These are phyloP conservation scores for Sporothrix schenckii DNA, from an alignment of 2,329 filamentous ascomycete species.

Conservation along the genomic window DNA sequence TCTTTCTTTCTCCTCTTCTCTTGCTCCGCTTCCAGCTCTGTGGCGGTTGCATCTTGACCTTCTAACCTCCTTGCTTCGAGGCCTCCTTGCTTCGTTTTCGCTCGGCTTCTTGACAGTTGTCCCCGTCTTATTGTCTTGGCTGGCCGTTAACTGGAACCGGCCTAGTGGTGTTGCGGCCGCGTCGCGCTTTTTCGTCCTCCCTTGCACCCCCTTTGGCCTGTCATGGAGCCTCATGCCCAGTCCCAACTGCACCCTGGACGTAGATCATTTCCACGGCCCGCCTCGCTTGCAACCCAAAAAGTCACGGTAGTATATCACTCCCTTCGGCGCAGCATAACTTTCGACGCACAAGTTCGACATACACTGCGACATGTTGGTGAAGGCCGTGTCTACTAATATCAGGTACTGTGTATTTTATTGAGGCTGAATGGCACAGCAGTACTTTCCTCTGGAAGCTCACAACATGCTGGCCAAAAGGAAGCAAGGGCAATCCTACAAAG, in stretches of 20 bases:
- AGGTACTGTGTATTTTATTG: no score
- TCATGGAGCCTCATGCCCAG: slow-evolving; percentile 22
- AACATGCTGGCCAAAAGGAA: no score
- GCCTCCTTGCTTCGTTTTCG: slow-evolving; percentile 18
- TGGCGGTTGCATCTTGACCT: neutral
- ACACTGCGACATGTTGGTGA: neutral
- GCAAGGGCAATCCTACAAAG: no score
- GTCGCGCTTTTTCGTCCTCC: neutral
- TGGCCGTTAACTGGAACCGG: slow-evolving; percentile 8
- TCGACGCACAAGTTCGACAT: no score
- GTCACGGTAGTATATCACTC: no score
- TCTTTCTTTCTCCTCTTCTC: no score
- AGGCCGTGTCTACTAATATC: neutral
- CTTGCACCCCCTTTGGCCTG: neutral
- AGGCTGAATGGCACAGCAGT: no score
- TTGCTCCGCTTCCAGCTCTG: slow-evolving; percentile 1
- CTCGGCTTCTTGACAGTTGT: slow-evolving; percentile 10
- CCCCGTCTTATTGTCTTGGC: neutral
- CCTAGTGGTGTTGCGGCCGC: neutral
- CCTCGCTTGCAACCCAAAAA: slow-evolving; percentile 27
- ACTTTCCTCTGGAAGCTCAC: no score
- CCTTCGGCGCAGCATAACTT: no score
- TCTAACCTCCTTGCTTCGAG: neutral
- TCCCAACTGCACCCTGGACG: slow-evolving; percentile 28
- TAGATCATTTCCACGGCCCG: slow-evolving; percentile 30